Evolutionary conservation across 2,329 filamentous ascomycete genomes (phyloP).

Genomic region (Sarocladium oryzae): DNA sequence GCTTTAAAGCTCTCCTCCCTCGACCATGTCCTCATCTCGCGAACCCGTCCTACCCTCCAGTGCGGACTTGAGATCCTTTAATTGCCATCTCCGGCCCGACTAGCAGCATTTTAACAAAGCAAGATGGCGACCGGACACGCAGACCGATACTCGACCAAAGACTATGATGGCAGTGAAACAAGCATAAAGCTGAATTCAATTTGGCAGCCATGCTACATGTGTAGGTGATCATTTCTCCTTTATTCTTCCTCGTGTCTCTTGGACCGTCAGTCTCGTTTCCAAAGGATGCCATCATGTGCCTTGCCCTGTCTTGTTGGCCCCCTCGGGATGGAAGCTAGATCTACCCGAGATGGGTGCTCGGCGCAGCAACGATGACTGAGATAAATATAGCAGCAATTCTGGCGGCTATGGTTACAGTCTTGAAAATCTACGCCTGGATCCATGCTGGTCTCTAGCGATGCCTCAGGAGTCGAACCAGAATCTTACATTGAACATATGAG

Average conservation of each 20-base stretch:
- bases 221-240: neutral
- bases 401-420: neutral
- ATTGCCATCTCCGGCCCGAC: too few species aligned
- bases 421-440: too few species aligned
- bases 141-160: neutral
- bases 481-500: too few species aligned
- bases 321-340: neutral
- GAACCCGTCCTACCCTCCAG: neutral
- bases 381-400: conserved; percentile 5
- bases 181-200: neutral
- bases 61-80: too few species aligned
- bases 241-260: neutral
- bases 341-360: conserved; percentile 1
- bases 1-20: neutral
- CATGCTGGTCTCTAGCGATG: too few species aligned
- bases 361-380: neutral
- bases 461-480: too few species aligned
- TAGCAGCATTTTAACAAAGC: neutral
- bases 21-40: neutral
- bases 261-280: neutral
- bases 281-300: neutral
- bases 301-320: too few species aligned
- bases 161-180: neutral
- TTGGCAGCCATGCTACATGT: conserved; percentile 3
- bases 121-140: neutral